A percentile compares a stretch with the other conserved stretches of the same genome.
Evolutionary conservation across 768 basidiomycete genomes (phyloP).

Genomic region (Tulasnella sp.): DNA sequence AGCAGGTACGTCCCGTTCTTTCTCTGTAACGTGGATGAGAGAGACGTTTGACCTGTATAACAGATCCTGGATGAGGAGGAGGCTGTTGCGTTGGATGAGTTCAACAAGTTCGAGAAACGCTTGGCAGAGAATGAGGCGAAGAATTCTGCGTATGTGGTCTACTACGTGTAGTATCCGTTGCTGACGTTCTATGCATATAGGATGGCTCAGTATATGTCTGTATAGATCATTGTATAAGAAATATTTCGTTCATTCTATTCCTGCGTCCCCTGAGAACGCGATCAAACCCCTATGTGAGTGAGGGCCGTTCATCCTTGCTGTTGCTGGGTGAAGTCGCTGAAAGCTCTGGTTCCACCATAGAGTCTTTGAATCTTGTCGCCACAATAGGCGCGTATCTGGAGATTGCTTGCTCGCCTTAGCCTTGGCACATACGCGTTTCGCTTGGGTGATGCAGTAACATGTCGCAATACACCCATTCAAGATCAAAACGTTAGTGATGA

Average conservation of each 20-base stretch:
- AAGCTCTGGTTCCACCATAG: too few relatives aligned
- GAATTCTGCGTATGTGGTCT: neutral
- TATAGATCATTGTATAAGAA: neutral
- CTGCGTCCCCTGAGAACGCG: too few relatives aligned
- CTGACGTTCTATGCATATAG: slow-evolving; percentile 27
- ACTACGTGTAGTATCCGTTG: neutral
- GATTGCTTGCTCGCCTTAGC: too few relatives aligned
- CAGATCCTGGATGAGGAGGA: slow-evolving; percentile 89
- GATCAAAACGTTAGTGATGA: too few relatives aligned
- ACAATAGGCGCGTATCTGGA: too few relatives aligned
- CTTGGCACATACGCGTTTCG: too few relatives aligned
- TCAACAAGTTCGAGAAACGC: slow-evolving; percentile 71
- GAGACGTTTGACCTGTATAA: neutral
- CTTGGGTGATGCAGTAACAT: too few relatives aligned
- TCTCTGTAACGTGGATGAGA: neutral
- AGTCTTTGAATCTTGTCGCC: too few relatives aligned
- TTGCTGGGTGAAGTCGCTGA: too few relatives aligned
- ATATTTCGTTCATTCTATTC: neutral
- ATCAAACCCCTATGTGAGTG: too few relatives aligned
- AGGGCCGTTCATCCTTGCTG: too few relatives aligned
- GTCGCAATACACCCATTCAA: too few relatives aligned
- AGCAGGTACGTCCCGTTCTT: slow-evolving; percentile 45
- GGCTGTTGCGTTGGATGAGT: slow-evolving; percentile 72
- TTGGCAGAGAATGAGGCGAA: slow-evolving; percentile 34
- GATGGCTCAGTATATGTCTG: slow-evolving; percentile 75